These are phyloP conservation scores for Ascochyta lentis DNA, from an alignment of 2,329 filamentous ascomycete genomes.

Conservation along the genomic window DNA sequence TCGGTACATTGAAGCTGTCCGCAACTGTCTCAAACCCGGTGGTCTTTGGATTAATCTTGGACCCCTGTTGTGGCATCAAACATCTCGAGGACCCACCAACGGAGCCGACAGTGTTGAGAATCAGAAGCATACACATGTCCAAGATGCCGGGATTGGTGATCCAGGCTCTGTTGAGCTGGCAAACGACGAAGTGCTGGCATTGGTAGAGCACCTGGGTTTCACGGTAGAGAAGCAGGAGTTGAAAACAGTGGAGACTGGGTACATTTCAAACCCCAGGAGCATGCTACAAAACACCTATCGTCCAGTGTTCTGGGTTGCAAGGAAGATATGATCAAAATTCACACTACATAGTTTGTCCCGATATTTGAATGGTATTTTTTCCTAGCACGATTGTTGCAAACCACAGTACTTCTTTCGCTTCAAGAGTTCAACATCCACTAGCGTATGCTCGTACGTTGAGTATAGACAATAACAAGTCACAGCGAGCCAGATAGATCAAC, in stretches of 20 bases:
- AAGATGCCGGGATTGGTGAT: conserved; percentile 74
- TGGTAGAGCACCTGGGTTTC: conserved; percentile 81
- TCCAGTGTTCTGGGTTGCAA: conserved; percentile 84
- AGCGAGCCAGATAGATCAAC: not conserved
- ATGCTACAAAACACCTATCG: conserved; percentile 86
- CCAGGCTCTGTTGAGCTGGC: conserved; percentile 90
- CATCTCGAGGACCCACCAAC: conserved; percentile 66
- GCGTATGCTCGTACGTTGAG: not conserved
- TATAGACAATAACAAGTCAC: not conserved
- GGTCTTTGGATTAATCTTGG: conserved; percentile 90
- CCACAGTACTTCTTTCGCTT: not conserved
- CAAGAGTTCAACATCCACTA: not conserved
- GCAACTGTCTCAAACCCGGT: conserved; percentile 75
- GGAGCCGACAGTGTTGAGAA: conserved; percentile 18
- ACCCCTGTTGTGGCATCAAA: conserved; percentile 94
- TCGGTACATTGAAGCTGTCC: conserved; percentile 84
- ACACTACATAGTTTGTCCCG: too few relatives aligned
- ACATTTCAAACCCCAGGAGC: conserved; percentile 83
- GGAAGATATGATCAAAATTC: conserved; percentile 60
- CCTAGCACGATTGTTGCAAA: not conserved
- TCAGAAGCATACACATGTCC: conserved; percentile 2
- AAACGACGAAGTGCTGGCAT: conserved; percentile 81
- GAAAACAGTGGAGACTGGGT: conserved; percentile 71
- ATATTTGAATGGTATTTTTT: not conserved
- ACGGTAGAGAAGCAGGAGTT: conserved; percentile 67